A percentile compares a stretch with the other conserved stretches of the same genome.
Conservation (phyloP, 257 asterid species). For the Leonotis leonurus region DNA sequence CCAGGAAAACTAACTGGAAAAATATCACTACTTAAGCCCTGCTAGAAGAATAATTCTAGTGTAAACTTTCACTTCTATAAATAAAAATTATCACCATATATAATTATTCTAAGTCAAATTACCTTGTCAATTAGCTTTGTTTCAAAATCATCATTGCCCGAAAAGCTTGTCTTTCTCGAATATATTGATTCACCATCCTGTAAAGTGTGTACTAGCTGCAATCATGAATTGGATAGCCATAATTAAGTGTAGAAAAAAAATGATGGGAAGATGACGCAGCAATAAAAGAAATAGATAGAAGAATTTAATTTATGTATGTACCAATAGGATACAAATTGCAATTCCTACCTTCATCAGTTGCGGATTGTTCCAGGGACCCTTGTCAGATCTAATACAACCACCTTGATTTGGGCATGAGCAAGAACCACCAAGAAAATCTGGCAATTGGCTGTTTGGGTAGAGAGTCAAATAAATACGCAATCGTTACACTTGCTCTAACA, state of each 20-base stretch:
- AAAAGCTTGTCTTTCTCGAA: constrained; percentile 39
- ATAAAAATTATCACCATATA: constrained; percentile 5
- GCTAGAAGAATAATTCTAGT: not conserved
- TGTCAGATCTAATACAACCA: constrained; percentile 85
- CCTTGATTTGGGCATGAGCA: constrained; percentile 78
- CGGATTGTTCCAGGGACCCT: constrained; percentile 93
- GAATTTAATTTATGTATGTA: not conserved
- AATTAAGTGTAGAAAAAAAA: constrained; percentile 19
- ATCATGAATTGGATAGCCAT: constrained; percentile 30
- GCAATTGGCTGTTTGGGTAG: constrained; percentile 70
- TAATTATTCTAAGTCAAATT: constrained; percentile 7
- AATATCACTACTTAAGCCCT: constrained; percentile 21
- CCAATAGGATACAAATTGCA: constrained; percentile 1
- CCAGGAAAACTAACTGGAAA: constrained; percentile 35
- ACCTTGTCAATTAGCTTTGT: constrained; percentile 50
- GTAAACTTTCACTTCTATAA: not conserved
- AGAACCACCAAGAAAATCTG: constrained; percentile 94
- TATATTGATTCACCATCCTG: constrained; percentile 44
- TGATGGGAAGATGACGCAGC: constrained; percentile 14
- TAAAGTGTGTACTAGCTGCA: constrained; percentile 73
- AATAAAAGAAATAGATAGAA: constrained; percentile 7
- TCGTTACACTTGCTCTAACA: not conserved
- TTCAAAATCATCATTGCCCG: constrained; percentile 54
- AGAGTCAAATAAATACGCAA: constrained; percentile 9
- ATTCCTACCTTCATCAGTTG: constrained; percentile 73